Evolutionary conservation across 140 eudicot genomes (phyloP).

Genomic region (Cichorium intybus): DNA sequence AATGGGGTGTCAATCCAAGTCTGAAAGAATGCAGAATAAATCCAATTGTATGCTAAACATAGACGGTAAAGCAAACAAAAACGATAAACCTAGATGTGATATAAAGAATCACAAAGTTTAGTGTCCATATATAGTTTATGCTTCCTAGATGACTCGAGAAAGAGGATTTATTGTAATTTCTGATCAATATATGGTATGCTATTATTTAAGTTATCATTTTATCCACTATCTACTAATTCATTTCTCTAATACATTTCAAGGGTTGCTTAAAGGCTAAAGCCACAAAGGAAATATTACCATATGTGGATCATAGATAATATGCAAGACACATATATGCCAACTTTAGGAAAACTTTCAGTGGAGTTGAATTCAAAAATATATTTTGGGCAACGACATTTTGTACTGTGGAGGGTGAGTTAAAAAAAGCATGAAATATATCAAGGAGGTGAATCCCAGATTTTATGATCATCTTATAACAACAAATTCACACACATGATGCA

Average conservation of each 20-base stretch:
- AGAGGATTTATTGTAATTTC: not conserved
- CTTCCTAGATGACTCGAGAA: too few species aligned
- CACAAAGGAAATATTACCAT: not conserved
- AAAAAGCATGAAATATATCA: not conserved
- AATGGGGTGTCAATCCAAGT: too few species aligned
- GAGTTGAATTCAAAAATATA: not conserved
- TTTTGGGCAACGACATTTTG: not conserved
- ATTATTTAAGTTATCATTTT: too few species aligned
- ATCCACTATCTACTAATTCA: too few species aligned
- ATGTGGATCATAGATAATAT: not conserved
- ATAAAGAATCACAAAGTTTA: too few species aligned
- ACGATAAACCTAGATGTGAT: too few species aligned
- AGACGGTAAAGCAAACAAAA: too few species aligned
- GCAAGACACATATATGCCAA: not conserved
- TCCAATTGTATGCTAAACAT: too few species aligned
- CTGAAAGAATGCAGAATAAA: too few species aligned
- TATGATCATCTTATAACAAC: not conserved
- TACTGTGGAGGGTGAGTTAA: not conserved
- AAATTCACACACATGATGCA: not conserved
- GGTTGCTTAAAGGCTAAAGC: not conserved
- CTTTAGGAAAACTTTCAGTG: not conserved
- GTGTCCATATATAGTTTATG: too few species aligned
- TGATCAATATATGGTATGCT: not conserved
- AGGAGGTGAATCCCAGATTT: not conserved
- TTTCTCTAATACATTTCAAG: not conserved